phyloP scores from a whole-genome alignment of 192 early-diverging fungal genomes.

The Coemansia sp. region DNA sequence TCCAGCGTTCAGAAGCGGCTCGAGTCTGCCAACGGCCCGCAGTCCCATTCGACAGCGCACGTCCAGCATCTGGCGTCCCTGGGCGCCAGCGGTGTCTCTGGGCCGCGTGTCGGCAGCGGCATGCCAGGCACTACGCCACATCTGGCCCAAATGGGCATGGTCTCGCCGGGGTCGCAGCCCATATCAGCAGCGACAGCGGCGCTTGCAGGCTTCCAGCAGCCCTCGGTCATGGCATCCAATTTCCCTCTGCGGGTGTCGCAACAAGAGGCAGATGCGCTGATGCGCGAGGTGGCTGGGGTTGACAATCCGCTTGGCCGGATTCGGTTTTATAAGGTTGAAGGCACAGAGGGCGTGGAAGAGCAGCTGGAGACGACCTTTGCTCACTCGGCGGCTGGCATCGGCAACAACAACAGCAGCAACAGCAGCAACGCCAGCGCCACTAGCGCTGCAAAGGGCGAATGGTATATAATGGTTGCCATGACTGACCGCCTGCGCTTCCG shows the following conservation, averaged over 20 bases:
- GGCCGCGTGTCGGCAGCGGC: not conserved
- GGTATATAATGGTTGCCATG: conserved; percentile 53
- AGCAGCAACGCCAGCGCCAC: not conserved
- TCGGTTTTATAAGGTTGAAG: conserved; percentile 51
- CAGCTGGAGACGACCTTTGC: conserved; percentile 8
- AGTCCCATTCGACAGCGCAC: not conserved
- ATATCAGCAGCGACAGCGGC: conserved; percentile 3
- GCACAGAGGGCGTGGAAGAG: conserved; percentile 44
- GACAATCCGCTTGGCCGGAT: conserved; percentile 33
- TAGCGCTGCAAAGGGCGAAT: conserved; percentile 21
- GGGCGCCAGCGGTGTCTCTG: not conserved
- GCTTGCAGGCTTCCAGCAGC: conserved; percentile 6
- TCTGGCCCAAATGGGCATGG: not conserved
- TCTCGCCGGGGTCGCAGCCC: conserved; percentile 2
- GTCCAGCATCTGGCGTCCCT: not conserved
- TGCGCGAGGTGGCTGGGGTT: conserved; percentile 33
- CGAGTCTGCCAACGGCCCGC: not conserved
- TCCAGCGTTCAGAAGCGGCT: conserved; percentile 12
- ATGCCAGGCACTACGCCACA: conserved; percentile 1
- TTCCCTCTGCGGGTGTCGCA: conserved; percentile 46
- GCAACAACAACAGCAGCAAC: no score
- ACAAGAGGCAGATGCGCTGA: conserved; percentile 42
- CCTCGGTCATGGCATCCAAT: conserved; percentile 18
- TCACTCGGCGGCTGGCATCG: no score
- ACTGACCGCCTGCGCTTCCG: conserved; percentile 48